Evolutionary conservation across 305 asterid genomes (phyloP).

Genomic region (Fraxinus angustifolia): DNA sequence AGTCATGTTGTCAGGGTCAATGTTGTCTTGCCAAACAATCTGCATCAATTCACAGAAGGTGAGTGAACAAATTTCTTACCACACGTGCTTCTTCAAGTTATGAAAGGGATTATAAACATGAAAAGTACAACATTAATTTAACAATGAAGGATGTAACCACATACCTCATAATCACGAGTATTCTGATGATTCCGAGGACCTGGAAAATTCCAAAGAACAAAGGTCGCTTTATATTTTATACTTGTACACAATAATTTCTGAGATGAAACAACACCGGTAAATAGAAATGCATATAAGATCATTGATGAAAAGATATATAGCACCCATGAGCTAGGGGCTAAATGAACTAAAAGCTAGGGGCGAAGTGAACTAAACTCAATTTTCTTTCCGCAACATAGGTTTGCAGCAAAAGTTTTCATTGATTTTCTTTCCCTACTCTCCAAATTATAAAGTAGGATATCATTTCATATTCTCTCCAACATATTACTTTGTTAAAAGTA

Average conservation of each 20-base stretch:
- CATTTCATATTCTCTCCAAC: not conserved
- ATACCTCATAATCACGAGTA: constrained; percentile 54
- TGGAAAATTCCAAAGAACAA: constrained; percentile 26
- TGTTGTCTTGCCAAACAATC: constrained; percentile 65
- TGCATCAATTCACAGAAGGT: constrained; percentile 28
- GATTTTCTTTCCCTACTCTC: constrained; percentile 5
- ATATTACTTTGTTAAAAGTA: not conserved
- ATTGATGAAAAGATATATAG: not conserved
- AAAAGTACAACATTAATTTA: constrained; percentile 16
- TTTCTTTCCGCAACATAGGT: not conserved
- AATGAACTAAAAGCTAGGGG: not conserved
- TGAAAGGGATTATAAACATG: constrained; percentile 17
- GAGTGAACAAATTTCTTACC: constrained; percentile 15
- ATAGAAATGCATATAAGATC: not conserved
- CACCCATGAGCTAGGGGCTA: constrained; percentile 7
- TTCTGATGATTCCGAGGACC: constrained; percentile 63
- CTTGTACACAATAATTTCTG: not conserved
- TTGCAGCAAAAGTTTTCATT: not conserved
- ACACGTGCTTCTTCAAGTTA: not conserved
- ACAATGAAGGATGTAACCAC: not conserved
- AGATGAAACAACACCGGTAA: not conserved
- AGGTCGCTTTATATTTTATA: constrained; percentile 1
- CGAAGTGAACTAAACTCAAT: constrained; percentile 2
- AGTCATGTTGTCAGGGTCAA: constrained; percentile 75
- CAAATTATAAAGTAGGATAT: not conserved